phyloP scores from a whole-genome alignment of 768 basidiomycete species.

The Paxillus involutus region DNA sequence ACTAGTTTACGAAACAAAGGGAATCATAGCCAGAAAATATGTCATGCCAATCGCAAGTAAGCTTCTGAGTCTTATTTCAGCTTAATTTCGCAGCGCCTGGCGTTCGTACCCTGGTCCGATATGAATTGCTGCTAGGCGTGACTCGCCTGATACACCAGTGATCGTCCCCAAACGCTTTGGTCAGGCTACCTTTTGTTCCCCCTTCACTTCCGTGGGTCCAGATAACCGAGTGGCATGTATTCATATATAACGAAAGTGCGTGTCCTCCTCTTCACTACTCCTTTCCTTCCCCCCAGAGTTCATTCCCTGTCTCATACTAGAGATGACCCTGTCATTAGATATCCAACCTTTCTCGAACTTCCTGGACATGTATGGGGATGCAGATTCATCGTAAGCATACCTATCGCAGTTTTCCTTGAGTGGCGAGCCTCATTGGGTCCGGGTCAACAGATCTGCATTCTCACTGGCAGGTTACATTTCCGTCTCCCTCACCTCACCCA shows the following conservation, averaged over 20 bases:
- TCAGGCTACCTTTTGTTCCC: constrained; percentile 30
- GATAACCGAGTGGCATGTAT: constrained; percentile 25
- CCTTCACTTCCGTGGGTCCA: constrained; percentile 17
- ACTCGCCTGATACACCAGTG: not conserved
- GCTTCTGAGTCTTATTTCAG: not conserved
- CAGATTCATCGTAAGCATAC: constrained; percentile 57
- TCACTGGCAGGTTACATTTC: constrained; percentile 83
- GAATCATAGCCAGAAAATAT: not conserved
- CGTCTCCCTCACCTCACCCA: constrained; percentile 59
- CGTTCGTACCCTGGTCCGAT: not conserved
- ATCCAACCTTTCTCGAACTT: constrained; percentile 58
- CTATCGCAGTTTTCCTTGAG: constrained; percentile 1
- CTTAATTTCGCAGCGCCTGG: not conserved
- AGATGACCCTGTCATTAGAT: constrained; percentile 66
- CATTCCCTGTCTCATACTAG: constrained; percentile 17
- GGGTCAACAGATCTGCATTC: constrained; percentile 65
- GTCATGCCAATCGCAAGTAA: not conserved
- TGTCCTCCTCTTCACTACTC: constrained; percentile 11
- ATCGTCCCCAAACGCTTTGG: constrained; percentile 8
- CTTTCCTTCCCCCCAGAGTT: constrained; percentile 7
- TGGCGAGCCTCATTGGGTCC: constrained; percentile 5
- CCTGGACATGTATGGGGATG: constrained; percentile 71
- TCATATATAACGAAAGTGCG: constrained; percentile 26
- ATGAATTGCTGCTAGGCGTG: not conserved
- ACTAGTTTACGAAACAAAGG: constrained; percentile 26